Base-by-base conservation (phyloP, 192 early-diverging fungal species). In the Backusella psychrophila region DNA sequence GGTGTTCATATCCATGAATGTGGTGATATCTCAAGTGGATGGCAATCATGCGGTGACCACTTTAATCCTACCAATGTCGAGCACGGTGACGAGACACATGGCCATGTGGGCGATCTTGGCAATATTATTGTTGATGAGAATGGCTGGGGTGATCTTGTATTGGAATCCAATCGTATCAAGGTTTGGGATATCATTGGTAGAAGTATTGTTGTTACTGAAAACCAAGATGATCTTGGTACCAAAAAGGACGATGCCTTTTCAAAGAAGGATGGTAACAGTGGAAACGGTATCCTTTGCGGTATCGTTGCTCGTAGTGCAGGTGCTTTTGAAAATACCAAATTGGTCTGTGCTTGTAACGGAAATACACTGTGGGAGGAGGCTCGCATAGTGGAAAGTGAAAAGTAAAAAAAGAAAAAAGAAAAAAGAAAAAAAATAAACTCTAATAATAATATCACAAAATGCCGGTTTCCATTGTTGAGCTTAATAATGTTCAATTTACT, bases 121-220 rank as follows among this genome's bases (percentile, higher is more conserved):
- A 90, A 89, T 69, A 76, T 95, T 68, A 80, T 80, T 53, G 91
- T 94, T 0, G 85, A 87, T 72, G 82, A 85, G 44, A 89, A 90
- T 66, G 93, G 92, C 0, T 91, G 90, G 89, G 93, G 92, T 67
- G 93, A 91, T 77, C 67, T 92, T 67, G 90, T 94, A 7, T 75
- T 93, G 9, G 94, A 97, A 79, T 89, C 87, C n/a, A 77, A 77
- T 34, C 80, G 89, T 31, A 84, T 95, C 70, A 92, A 92, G 79
- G 93, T 96, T 2, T 95, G 94, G 93, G 95, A 97, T 80, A 82
- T 96, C 56, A 94, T 97, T 82, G 96, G 95, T 23, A 84, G 96
- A 63, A 93, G 92, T 31, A 88, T 97, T 87, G 94, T 96, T 8
- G 77, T 93, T 14, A 86, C 85, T 14, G 83, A 85, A n/a, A 76